Evolutionary conservation across 345 rosid genomes (phyloP).

Genomic region (Aquilaria yunnanensis): DNA sequence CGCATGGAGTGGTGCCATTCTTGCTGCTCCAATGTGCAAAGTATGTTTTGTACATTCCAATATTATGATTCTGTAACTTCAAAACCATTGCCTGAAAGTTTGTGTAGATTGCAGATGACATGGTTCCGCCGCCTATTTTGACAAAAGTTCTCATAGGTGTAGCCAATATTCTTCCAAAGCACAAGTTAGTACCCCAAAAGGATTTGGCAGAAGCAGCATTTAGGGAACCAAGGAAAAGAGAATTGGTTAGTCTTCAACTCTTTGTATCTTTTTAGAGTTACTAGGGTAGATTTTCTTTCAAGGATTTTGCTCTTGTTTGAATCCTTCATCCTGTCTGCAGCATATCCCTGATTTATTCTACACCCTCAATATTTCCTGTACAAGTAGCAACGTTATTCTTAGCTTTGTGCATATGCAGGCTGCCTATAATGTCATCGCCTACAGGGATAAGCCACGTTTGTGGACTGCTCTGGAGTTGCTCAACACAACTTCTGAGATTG

Average conservation of each 20-base stretch:
- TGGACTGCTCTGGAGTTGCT: conserved; percentile 78
- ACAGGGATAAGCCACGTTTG: conserved; percentile 76
- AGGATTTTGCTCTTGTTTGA: background rate
- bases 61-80: conserved; percentile 6
- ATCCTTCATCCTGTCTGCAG: background rate
- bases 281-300: background rate
- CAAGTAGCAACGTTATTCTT: background rate
- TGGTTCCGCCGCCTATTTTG: conserved; percentile 62
- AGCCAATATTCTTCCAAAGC: conserved; percentile 67
- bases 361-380: background rate
- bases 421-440: conserved; percentile 62
- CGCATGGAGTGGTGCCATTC: conserved; percentile 84
- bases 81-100: conserved; percentile 6
- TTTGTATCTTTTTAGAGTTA: conserved; percentile 3
- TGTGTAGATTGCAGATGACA: conserved; percentile 78
- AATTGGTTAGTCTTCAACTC: conserved; percentile 34
- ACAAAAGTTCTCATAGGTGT: conserved; percentile 60
- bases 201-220: conserved; percentile 79
- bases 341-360: background rate
- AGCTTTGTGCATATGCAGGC: conserved; percentile 38
- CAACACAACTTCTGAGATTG: conserved; percentile 64
- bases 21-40: conserved; percentile 98
- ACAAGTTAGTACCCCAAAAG: conserved; percentile 84
- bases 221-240: conserved; percentile 56
- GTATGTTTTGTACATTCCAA: conserved; percentile 34